phyloP scores from a whole-genome alignment of 441 rosid species.

The Omphalea diandra region DNA sequence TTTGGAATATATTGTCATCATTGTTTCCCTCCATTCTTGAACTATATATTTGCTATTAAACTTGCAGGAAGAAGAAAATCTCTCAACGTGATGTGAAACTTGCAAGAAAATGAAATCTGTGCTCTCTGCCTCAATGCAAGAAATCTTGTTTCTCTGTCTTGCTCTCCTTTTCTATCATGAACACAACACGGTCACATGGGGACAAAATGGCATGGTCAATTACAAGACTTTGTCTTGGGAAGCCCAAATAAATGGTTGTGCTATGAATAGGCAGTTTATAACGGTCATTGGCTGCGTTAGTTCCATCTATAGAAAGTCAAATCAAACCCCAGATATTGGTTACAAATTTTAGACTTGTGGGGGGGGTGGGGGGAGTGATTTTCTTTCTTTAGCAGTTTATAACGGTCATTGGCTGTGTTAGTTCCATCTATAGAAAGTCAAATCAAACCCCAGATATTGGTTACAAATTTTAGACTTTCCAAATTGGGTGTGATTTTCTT shows the following conservation, averaged over 20 bases:
- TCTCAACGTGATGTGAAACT: too few relatives aligned
- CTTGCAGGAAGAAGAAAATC: not conserved
- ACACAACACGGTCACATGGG: not conserved
- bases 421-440: constrained; percentile 6
- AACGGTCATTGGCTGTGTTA: not conserved
- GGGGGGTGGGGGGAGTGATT: too few relatives aligned
- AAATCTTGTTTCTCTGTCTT: not conserved
- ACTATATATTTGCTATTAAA: not conserved
- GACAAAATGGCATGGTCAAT: not conserved
- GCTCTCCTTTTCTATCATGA: not conserved
- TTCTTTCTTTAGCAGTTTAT: not conserved
- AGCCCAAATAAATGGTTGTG: not conserved
- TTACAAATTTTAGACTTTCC: not conserved
- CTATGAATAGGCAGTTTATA: not conserved
- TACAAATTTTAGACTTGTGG: not conserved
- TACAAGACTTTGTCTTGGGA: not conserved
- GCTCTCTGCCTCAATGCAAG: not conserved
- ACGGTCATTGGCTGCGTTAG: not conserved
- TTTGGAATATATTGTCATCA: constrained; percentile 28
- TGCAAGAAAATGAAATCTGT: not conserved
- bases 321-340: too few relatives aligned
- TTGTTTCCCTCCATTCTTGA: constrained; percentile 37
- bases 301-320: constrained; percentile 6
- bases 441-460: not conserved
- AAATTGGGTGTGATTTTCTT: not conserved